Evolutionary conservation across 2,329 filamentous ascomycete genomes (phyloP), one percentile per base, ranked within the genome.

Genomic region (Cladorrhinum sp.): DNA sequence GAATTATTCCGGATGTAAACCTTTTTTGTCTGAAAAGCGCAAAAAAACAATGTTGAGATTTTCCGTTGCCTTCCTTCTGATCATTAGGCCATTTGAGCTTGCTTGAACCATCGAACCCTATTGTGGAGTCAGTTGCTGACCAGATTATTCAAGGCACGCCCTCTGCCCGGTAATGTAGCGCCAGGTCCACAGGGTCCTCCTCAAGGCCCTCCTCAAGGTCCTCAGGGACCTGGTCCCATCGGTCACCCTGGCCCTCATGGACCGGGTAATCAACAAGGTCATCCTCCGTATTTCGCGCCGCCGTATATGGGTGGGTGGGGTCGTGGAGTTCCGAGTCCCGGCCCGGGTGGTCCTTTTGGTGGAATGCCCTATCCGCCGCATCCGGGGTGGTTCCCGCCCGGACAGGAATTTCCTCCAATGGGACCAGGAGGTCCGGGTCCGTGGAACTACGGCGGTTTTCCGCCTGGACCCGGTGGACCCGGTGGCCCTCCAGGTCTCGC

Each of bases 51-150:
- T 96, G 93, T 96, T 88, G 93, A 96, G 86, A 88, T 90, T 88
- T n/a, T 96, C 93, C 92, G 93, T 96, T 97, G 93, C 92, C 93
- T 97, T 97, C 93, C 93, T 97, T 96, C 92, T 97, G 92, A 96
- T 87, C 72, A 65, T 70, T 60, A 60, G 67, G 68, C 69, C 67
- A 60, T 66, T 64, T 60, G 28, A 61, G 69, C 68, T 59, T 54
- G 52, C 54, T 57, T 42, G 16, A 36, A 60, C 58, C 24, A 63
- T 23, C 10, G 64, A 58, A 57, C 58, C 52, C 52, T 58, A 36
- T 64, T 46, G 65, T 64, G 79, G 68, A 60, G 46, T 18, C 42
- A 56, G 53, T 48, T 62, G 62, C 67, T 69, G 59, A 69, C 62
- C 26, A 55, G 42, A 26, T 42, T 54, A 4, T 33, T 66, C 30